Evolutionary conservation across 805 yeast genomes (phyloP).

Genomic region (Yamadazyma ubonensis): DNA sequence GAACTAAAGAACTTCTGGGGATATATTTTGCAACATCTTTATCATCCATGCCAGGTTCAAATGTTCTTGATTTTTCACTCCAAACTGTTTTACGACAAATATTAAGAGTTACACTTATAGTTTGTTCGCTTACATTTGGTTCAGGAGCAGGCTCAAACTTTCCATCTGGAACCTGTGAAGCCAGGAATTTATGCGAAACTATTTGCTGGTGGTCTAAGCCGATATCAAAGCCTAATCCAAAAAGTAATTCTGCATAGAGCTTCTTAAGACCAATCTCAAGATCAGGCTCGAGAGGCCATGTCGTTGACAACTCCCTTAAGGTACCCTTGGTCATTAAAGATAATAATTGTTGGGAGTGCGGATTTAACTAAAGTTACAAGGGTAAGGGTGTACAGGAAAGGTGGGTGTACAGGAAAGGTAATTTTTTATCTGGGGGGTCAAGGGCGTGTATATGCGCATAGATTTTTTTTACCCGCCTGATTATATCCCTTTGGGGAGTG

Average conservation of each 20-base stretch:
- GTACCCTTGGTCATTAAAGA: background rate
- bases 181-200: background rate
- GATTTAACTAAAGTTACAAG: background rate
- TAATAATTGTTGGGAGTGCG: conserved; percentile 1
- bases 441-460: no score
- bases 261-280: conserved; percentile 8
- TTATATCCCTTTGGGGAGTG: no score
- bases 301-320: background rate
- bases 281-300: conserved; percentile 10
- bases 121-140: conserved; percentile 7
- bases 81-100: conserved; percentile 3
- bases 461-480: background rate
- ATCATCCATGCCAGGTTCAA: conserved; percentile 7
- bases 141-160: conserved; percentile 1
- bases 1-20: background rate
- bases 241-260: conserved; percentile 1
- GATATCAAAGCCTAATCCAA: conserved; percentile 7
- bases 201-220: background rate
- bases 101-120: conserved; percentile 3
- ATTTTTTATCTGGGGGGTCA: background rate
- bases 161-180: conserved; percentile 3
- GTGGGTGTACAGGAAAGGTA: conserved; percentile 1
- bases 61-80: conserved; percentile 3
- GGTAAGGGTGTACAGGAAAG: background rate
- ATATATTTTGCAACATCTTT: conserved; percentile 1